A percentile compares a stretch with the other conserved stretches of the same genome.
phyloP scores from a whole-genome alignment of 345 rosid genomes.

The Camelina neglecta region DNA sequence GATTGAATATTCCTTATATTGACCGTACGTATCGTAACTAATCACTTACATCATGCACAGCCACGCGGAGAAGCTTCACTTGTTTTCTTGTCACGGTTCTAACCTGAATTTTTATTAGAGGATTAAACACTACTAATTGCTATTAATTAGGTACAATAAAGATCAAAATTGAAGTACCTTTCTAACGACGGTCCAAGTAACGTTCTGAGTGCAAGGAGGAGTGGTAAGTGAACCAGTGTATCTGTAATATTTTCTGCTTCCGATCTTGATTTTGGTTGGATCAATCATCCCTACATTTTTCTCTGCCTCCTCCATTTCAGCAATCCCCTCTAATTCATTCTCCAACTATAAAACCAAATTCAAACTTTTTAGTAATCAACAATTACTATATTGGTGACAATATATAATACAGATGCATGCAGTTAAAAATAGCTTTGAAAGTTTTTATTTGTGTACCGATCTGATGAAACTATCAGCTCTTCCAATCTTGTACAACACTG shows the following conservation, averaged over 20 bases:
- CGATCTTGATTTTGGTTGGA: slow-evolving; percentile 59
- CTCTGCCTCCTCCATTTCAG: slow-evolving; percentile 39
- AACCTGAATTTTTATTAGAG: slow-evolving; percentile 4
- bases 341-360: slow-evolving; percentile 44
- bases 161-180: slow-evolving; percentile 49
- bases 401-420: neutral
- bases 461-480: slow-evolving; percentile 69
- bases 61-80: slow-evolving; percentile 70
- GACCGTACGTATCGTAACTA: neutral
- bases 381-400: neutral
- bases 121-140: neutral
- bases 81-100: slow-evolving; percentile 72
- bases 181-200: slow-evolving; percentile 66
- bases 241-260: slow-evolving; percentile 72
- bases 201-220: slow-evolving; percentile 88
- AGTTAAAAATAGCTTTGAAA: neutral
- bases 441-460: slow-evolving; percentile 49
- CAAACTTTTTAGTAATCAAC: neutral
- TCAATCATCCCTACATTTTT: slow-evolving; percentile 55
- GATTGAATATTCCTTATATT: neutral
- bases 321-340: slow-evolving; percentile 46
- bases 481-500: slow-evolving; percentile 73
- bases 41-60: slow-evolving; percentile 76
- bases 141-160: neutral
- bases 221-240: slow-evolving; percentile 82